Conservation (phyloP, 768 basidiomycete genomes). For the Termitomyces heimii region DNA sequence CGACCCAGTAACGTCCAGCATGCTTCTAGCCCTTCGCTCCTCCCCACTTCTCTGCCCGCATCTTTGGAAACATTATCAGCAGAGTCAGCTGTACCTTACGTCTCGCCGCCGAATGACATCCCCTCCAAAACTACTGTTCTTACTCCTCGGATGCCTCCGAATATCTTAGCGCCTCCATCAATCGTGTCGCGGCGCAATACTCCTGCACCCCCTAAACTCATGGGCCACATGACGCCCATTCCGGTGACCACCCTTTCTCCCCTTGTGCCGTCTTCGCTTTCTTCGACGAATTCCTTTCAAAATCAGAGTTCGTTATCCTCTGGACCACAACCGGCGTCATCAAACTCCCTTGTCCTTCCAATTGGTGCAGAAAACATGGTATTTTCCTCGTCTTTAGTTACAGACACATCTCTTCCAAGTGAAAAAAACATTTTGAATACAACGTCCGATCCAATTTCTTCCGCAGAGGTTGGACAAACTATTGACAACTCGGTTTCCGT, state of each 20-base stretch:
- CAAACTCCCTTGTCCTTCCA: background rate
- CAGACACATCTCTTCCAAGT: background rate
- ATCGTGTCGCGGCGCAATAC: constrained; percentile 5
- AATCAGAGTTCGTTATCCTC: background rate
- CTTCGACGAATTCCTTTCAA: background rate
- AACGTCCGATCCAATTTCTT: background rate
- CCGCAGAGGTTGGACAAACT: background rate
- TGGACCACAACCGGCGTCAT: background rate
- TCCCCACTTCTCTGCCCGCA: background rate
- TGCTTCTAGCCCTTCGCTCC: background rate
- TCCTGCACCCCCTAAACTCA: constrained; percentile 10
- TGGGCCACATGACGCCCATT: constrained; percentile 1
- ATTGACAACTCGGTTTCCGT: background rate
- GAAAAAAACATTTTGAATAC: background rate
- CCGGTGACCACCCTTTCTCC: background rate
- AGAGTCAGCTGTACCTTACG: background rate
- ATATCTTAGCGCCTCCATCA: background rate
- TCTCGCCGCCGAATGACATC: background rate
- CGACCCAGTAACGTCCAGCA: background rate
- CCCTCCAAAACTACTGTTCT: background rate
- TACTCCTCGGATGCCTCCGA: background rate
- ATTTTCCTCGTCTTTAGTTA: background rate
- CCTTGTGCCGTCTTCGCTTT: background rate
- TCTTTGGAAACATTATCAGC: background rate
- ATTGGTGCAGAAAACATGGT: constrained; percentile 9